Conservation (phyloP, 179 eudicot species). For the Silene noctiflora region DNA sequence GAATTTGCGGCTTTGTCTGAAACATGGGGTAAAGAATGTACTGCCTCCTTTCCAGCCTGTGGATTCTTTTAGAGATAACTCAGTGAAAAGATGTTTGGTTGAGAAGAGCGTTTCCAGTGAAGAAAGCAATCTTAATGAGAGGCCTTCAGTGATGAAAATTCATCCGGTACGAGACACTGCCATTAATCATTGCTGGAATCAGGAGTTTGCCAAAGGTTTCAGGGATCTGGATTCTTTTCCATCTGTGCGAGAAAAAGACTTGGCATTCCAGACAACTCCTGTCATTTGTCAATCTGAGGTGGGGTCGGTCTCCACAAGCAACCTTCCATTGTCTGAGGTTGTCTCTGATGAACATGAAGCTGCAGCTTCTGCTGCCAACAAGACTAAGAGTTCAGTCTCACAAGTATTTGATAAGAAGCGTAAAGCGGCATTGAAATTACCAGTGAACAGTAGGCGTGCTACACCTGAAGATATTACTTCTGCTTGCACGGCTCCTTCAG, state of each 20-base stretch:
- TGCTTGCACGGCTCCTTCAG: constrained; percentile 38
- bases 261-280: constrained; percentile 30
- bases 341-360: constrained; percentile 35
- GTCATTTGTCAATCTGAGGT: constrained; percentile 40
- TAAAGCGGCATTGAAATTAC: constrained; percentile 44
- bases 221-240: constrained; percentile 34
- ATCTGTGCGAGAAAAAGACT: constrained; percentile 39
- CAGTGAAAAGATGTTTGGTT: constrained; percentile 27
- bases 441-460: constrained; percentile 33
- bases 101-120: constrained; percentile 35
- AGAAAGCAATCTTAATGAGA: constrained; percentile 37
- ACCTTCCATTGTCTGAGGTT: constrained; percentile 37
- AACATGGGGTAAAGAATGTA: constrained; percentile 60
- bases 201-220: constrained; percentile 30
- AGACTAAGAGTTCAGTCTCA: constrained; percentile 33
- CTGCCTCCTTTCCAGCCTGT: constrained; percentile 75
- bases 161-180: constrained; percentile 21
- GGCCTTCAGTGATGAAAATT: constrained; percentile 25
- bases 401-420: constrained; percentile 47
- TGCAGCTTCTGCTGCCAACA: constrained; percentile 34
- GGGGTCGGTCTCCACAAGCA: constrained; percentile 41
- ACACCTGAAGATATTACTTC: constrained; percentile 37
- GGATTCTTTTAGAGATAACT: constrained; percentile 37
- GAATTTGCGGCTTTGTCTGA: constrained; percentile 66
- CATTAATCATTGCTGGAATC: constrained; percentile 23